A percentile compares a stretch with the other conserved stretches of the same genome.
These are phyloP conservation scores for Parastagonospora nodorum DNA, from an alignment of 2,329 filamentous ascomycete species.

Conservation along the genomic window DNA sequence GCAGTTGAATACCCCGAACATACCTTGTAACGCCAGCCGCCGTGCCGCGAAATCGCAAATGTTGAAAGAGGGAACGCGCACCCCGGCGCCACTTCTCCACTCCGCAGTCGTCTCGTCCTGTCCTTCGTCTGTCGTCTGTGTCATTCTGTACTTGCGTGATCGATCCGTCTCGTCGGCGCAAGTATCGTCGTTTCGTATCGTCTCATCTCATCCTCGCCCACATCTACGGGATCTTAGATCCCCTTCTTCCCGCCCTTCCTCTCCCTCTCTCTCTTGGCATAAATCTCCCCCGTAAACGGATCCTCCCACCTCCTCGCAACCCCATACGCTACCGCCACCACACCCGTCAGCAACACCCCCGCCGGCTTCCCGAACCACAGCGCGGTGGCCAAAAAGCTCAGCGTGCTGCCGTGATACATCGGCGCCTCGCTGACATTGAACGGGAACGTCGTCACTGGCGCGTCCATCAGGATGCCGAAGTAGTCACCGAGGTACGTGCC, in stretches of 20 bases:
- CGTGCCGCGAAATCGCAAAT: neutral
- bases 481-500: conserved; percentile 98
- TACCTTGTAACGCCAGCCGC: neutral
- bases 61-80: neutral
- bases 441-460: conserved; percentile 91
- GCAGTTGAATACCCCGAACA: conserved; percentile 1
- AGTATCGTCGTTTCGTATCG: too few relatives aligned
- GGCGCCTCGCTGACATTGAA: conserved; percentile 90
- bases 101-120: too few relatives aligned
- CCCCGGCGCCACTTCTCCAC: too few relatives aligned
- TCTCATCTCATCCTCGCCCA: too few relatives aligned
- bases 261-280: conserved; percentile 76
- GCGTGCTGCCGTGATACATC: conserved; percentile 95
- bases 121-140: too few relatives aligned
- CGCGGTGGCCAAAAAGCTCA: conserved; percentile 89
- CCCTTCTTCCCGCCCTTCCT: conserved; percentile 48
- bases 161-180: too few relatives aligned
- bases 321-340: conserved; percentile 79
- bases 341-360: conserved; percentile 74
- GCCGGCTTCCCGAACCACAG: conserved; percentile 86
- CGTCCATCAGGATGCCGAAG: conserved; percentile 97
- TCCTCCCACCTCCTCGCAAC: conserved; percentile 87
- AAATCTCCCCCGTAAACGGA: conserved; percentile 92
- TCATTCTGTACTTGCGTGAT: too few relatives aligned
- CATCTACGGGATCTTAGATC: too few relatives aligned